Evolutionary conservation across 352 stramenopile species (phyloP), one percentile per base, ranked within the genome.

Genomic region (Phytophthora crassamura): DNA sequence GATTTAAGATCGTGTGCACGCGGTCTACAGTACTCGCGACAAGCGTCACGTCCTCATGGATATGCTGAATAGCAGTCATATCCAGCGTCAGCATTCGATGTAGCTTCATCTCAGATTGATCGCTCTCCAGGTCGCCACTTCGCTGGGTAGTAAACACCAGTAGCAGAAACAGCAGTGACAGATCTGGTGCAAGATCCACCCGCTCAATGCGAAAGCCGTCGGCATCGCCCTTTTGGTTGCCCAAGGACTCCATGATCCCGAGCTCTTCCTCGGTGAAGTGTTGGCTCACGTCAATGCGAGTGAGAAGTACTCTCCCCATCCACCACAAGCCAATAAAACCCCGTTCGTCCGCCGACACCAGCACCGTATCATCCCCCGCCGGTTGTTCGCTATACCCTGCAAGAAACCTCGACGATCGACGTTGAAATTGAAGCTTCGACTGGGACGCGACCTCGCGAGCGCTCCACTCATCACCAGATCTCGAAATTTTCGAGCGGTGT

Each of bases 241-340:
- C 57, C 39, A 65, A 50, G 7, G 36, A 46, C 28, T 73, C 41
- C 51, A 78, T 22, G 35, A 62, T 22, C 28, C 14, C 33, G 22
- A 39, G 42, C 32, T 77, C 65, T 32, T 70, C 33, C 2, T 75
- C 64, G 3, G 45, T 43, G 60, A 77, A 70, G 33, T 80, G 53
- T 28, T 53, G 47, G 4, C 34, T 55, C 20, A 91, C 42, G 32
- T 86, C 67, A 25, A 90, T 64, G 14, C 71, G 72, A 6, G 82
- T 69, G 0, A 91, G 52, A 14, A 81, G 63, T 43, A 88, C 78
- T 16, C 69, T 75, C 1, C 80, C 84, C 42, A 75, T 69, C 84
- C 84, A 93, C 84, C 84, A 93, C 11, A 90, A 15, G 12, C 62
- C 74, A 22, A 93, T 57, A 30, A 58, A 39, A 3, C 77, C 74